Evolutionary conservation across 495 filamentous ascomycete genomes (phyloP).

Genomic region (Neurospora sp.): DNA sequence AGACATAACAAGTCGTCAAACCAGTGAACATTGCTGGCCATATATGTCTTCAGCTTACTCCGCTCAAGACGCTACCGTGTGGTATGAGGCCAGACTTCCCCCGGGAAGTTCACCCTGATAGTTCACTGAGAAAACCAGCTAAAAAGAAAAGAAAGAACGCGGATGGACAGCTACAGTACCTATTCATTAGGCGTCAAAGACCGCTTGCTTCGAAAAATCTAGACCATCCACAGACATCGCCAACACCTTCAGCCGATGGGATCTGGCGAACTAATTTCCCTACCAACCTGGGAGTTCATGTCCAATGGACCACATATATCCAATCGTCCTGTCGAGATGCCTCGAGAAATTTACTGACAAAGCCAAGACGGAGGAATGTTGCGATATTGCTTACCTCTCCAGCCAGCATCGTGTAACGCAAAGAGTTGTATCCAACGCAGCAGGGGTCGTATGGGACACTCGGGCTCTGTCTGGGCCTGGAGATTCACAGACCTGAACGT

Average conservation of each 20-base stretch:
- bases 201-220: neutral
- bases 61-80: neutral
- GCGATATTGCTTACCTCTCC: neutral
- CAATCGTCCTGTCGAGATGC: neutral
- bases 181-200: too few relatives aligned
- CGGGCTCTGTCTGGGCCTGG: neutral
- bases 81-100: neutral
- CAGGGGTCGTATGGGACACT: neutral
- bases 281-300: neutral
- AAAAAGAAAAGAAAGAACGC: neutral
- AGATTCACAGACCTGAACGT: neutral
- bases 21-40: neutral
- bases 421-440: neutral
- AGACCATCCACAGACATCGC: neutral
- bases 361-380: neutral
- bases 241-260: neutral
- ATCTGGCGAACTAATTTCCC: neutral
- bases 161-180: neutral
- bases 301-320: neutral
- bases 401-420: neutral
- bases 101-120: neutral
- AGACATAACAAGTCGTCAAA: neutral
- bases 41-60: neutral
- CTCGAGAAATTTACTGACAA: neutral
- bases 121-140: neutral